Base-by-base conservation (phyloP, 106 monocot species). In the Acanthochlamys bracteata region DNA sequence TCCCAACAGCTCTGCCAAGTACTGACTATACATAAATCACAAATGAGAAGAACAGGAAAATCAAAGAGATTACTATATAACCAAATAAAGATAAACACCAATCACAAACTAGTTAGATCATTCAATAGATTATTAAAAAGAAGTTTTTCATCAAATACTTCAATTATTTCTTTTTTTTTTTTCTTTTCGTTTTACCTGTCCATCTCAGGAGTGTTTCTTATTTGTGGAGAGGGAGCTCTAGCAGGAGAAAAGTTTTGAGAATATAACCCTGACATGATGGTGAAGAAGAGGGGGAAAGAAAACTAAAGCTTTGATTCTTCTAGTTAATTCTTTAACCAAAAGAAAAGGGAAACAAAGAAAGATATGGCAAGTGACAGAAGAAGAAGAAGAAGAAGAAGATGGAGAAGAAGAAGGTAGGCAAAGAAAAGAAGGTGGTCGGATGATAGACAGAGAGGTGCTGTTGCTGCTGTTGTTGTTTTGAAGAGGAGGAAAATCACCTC, bases 1-100 rank as follows among this genome's bases (percentile, higher is more conserved):
- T 55, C 82, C 78, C 58, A 95, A 71, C 69, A 95, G 67, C 79
- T 95, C 90, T 59, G 84, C 76, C 84, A 95, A 80, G 84, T 95
- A 95, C 74, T 95, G 86, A 78, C 95, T 90, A 62, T 33, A 33
- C 33, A 75, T 23, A 63, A 73, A 60, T n/a, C 60, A 49, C 63
- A 62, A 16, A 64, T 75, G 33, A 39, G 54, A 64, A 55, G 20
- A 21, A 21, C 9, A 20, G 17, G 9, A 49, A 55, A 55, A 55
- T 6, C 41, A 63, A 65, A 66, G 39, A 59, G 42, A 75, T 59
- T 45, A 27, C 53, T 60, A 41, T 24, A 68, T 11, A 2, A 63
- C 11, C 43, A 53, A 56, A 71, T 39, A 13, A 42, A 61, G 20
- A 62, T 23, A 24, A 41, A 64, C 56, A 67, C 53, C 59, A 22